These are phyloP conservation scores for Verticillium albo-atrum DNA, from an alignment of 2,329 filamentous ascomycete genomes.

Conservation along the genomic window DNA sequence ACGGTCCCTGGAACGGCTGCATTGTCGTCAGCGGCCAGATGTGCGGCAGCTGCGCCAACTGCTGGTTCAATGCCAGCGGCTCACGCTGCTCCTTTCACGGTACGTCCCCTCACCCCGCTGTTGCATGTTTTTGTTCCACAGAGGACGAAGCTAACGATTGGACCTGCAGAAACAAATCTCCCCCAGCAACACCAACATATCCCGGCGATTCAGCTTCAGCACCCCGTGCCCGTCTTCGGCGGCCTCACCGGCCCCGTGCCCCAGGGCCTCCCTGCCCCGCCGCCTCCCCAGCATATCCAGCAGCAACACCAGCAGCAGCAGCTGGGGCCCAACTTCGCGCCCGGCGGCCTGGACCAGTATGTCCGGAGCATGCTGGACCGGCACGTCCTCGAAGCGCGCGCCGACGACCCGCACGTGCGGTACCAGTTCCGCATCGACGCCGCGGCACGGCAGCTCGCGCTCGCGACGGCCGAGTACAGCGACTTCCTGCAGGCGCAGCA, in stretches of 20 bases:
- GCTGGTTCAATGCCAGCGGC: constrained; percentile 60
- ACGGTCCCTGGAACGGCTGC: constrained; percentile 55
- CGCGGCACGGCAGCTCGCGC: constrained; percentile 49
- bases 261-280: constrained; percentile 20
- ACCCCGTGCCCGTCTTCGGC: constrained; percentile 20
- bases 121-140: not conserved
- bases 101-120: constrained; percentile 28
- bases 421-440: constrained; percentile 48
- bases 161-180: constrained; percentile 38
- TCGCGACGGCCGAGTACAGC: constrained; percentile 48
- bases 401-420: constrained; percentile 37
- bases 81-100: constrained; percentile 57
- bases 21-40: constrained; percentile 57
- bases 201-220: constrained; percentile 20
- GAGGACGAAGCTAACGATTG: not conserved
- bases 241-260: constrained; percentile 22
- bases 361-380: constrained; percentile 39
- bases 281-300: constrained; percentile 4
- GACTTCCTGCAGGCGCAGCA: constrained; percentile 29
- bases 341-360: constrained; percentile 12
- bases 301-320: not conserved
- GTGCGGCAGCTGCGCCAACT: constrained; percentile 59
- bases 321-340: constrained; percentile 7
- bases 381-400: constrained; percentile 40
- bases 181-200: constrained; percentile 29